These are phyloP conservation scores for Tarenaya hassleriana DNA, from an alignment of 345 rosid species.

Conservation along the genomic window DNA sequence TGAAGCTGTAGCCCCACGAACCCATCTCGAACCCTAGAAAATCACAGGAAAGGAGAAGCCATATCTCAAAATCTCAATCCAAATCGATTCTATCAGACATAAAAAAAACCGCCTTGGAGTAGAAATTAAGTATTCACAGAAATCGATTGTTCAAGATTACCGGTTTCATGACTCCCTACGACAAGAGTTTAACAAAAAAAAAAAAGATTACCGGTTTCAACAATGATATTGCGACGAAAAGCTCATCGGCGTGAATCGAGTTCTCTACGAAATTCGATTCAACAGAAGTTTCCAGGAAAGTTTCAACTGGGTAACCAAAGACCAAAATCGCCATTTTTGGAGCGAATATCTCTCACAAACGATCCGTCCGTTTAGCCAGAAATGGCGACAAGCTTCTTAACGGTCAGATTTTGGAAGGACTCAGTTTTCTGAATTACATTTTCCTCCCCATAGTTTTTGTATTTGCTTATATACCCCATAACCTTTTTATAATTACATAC, in stretches of 20 bases:
- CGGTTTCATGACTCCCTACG: too few species aligned
- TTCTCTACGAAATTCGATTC: slow-evolving; percentile 1
- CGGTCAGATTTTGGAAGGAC: slow-evolving; percentile 30
- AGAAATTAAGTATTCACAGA: neutral
- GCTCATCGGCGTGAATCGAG: slow-evolving; percentile 12
- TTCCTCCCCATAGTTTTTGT: slow-evolving; percentile 10
- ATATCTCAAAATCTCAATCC: too few species aligned
- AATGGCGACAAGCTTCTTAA: slow-evolving; percentile 31
- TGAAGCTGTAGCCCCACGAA: neutral
- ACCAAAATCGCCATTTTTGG: slow-evolving; percentile 22
- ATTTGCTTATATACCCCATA: neutral
- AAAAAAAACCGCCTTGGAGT: neutral
- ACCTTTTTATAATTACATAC: neutral
- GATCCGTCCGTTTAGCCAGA: slow-evolving; percentile 46
- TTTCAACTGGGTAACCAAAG: slow-evolving; percentile 15
- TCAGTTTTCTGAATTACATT: too few species aligned
- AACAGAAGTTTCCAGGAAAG: slow-evolving; percentile 10
- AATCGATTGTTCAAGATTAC: neutral
- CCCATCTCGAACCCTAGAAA: slow-evolving; percentile 14
- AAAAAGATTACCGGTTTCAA: too few species aligned
- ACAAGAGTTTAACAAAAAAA: too few species aligned
- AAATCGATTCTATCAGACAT: neutral
- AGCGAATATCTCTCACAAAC: slow-evolving; percentile 16
- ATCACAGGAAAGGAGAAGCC: slow-evolving; percentile 13
- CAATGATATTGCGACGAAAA: neutral